A percentile compares a stretch with the other conserved stretches of the same genome.
Evolutionary conservation across 129 eudicot species (phyloP).

Genomic region (Centrapalus pauciflorus): DNA sequence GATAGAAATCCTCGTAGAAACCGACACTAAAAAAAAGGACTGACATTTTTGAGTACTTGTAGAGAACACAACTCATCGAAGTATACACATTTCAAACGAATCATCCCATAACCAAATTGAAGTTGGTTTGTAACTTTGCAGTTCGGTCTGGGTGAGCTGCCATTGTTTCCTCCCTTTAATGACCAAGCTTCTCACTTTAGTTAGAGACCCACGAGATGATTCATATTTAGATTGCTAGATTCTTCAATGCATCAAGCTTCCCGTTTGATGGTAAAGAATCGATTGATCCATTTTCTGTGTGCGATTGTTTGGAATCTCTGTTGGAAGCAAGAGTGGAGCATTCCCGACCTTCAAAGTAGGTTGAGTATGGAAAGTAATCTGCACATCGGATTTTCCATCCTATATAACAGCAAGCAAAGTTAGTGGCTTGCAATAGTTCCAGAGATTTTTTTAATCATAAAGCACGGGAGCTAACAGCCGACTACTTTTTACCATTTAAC

Average conservation of each 20-base stretch:
- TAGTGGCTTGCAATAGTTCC: neutral
- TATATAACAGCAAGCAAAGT: conserved; percentile 21
- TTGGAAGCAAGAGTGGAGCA: conserved; percentile 42
- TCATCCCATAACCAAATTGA: conserved; percentile 22
- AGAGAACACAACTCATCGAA: conserved; percentile 16
- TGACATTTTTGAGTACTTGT: conserved; percentile 10
- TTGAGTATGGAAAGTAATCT: conserved; percentile 79
- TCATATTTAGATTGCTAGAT: conserved; percentile 41
- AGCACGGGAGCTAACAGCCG: too few relatives aligned
- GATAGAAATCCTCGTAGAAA: conserved; percentile 18
- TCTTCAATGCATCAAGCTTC: conserved; percentile 44
- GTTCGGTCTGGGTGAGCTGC: conserved; percentile 11
- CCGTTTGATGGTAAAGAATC: conserved; percentile 44
- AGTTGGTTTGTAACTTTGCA: neutral
- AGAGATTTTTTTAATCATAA: too few relatives aligned
- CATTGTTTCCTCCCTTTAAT: neutral
- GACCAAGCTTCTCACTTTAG: neutral
- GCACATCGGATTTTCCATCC: conserved; percentile 85
- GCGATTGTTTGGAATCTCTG: conserved; percentile 24
- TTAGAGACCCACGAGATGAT: neutral
- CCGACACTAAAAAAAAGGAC: conserved; percentile 5
- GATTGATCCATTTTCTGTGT: conserved; percentile 41
- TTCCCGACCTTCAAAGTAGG: conserved; percentile 66
- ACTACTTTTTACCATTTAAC: neutral
- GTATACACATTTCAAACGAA: conserved; percentile 47